These are phyloP conservation scores for Aegilops longissima DNA, from an alignment of 176 grass and related monocot species.

Conservation along the genomic window DNA sequence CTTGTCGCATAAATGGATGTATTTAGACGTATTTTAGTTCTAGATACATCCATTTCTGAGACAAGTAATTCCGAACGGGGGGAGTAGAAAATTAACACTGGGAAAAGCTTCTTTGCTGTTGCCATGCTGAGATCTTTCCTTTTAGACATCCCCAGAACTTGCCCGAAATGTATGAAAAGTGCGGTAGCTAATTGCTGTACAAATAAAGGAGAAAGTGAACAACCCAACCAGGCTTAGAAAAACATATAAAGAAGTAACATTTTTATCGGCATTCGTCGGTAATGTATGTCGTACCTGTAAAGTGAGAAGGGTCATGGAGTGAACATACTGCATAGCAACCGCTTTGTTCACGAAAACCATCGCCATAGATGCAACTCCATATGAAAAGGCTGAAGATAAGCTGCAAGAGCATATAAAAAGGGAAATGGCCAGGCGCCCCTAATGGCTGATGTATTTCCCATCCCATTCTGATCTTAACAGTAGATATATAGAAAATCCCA, in stretches of 20 bases:
- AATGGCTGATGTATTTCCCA: neutral
- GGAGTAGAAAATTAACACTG: slow-evolving; percentile 51
- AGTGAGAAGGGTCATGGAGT: slow-evolving; percentile 93
- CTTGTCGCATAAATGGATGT: no score
- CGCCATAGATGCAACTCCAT: slow-evolving; percentile 87
- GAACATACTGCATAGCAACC: slow-evolving; percentile 81
- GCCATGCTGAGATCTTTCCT: slow-evolving; percentile 64
- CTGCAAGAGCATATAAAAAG: neutral
- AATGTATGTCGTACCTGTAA: slow-evolving; percentile 55
- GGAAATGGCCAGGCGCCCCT: slow-evolving; percentile 20
- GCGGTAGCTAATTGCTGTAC: slow-evolving; percentile 83
- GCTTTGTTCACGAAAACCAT: slow-evolving; percentile 99
- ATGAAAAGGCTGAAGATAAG: slow-evolving; percentile 52
- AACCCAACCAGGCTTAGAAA: neutral
- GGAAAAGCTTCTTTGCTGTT: slow-evolving; percentile 88
- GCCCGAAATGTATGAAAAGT: slow-evolving; percentile 80
- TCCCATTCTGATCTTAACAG: neutral
- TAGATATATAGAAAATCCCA: neutral
- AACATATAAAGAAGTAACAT: neutral
- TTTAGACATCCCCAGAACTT: slow-evolving; percentile 63
- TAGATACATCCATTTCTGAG: no score
- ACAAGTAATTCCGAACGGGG: no score
- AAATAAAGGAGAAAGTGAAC: neutral
- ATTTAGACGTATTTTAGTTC: no score
- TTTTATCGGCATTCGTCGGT: neutral